Conservation (phyloP, 2,329 filamentous ascomycete species). For the Exserohilum turcica region DNA sequence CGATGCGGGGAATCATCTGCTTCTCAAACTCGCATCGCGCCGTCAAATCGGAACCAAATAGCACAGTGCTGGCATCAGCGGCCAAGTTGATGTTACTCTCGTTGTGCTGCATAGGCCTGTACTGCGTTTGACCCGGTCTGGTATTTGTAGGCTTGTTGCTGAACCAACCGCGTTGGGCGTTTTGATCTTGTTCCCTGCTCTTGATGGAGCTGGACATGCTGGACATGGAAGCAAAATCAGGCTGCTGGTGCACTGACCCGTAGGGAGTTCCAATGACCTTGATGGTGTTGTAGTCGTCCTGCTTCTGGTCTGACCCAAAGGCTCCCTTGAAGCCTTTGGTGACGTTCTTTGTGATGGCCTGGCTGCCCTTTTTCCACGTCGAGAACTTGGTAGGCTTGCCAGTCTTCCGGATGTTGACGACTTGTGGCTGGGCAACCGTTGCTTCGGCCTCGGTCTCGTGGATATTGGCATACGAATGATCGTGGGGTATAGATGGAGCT, state of each 20-base stretch:
- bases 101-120: slow-evolving; percentile 47
- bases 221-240: slow-evolving; percentile 34
- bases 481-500: slow-evolving; percentile 46
- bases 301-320: slow-evolving; percentile 67
- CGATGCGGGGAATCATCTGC: slow-evolving; percentile 84
- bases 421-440: slow-evolving; percentile 76
- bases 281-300: slow-evolving; percentile 60
- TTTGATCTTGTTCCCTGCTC: slow-evolving; percentile 32
- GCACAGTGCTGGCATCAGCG: slow-evolving; percentile 50
- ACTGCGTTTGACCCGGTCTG: slow-evolving; percentile 18
- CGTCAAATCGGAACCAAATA: slow-evolving; percentile 89
- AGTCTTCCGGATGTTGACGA: slow-evolving; percentile 87
- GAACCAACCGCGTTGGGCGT: slow-evolving; percentile 42
- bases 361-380: slow-evolving; percentile 97
- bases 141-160: slow-evolving; percentile 29
- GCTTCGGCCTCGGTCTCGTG: slow-evolving; percentile 68
- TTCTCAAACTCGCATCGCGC: slow-evolving; percentile 88
- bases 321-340: slow-evolving; percentile 93
- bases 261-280: slow-evolving; percentile 56
- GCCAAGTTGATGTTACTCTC: slow-evolving; percentile 52
- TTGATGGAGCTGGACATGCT: slow-evolving; percentile 40
- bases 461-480: slow-evolving; percentile 50
- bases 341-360: slow-evolving; percentile 91
- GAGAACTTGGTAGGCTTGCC: slow-evolving; percentile 96
- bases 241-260: slow-evolving; percentile 43